These are phyloP conservation scores for Casuarina glauca DNA, from an alignment of 306 rosid genomes.

Conservation along the genomic window DNA sequence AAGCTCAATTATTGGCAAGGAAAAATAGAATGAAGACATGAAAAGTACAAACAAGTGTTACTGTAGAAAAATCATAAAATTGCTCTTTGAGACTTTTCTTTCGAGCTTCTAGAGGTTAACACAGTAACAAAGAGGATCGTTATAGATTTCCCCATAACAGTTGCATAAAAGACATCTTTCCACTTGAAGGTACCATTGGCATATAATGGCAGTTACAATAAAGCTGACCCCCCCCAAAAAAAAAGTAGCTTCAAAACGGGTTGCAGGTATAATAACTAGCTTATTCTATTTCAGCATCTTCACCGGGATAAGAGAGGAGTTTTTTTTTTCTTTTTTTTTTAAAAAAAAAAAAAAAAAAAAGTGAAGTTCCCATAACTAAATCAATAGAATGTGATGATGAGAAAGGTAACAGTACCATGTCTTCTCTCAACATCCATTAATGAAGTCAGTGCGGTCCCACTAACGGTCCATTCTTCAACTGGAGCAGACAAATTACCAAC, in stretches of 20 bases:
- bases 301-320: background rate
- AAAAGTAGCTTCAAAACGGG: background rate
- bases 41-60: background rate
- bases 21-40: background rate
- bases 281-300: background rate
- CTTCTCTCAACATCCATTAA: constrained; percentile 99
- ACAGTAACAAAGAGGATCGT: background rate
- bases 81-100: background rate
- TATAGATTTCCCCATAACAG: background rate
- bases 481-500: constrained; percentile 89
- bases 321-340: no score
- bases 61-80: background rate
- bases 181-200: background rate
- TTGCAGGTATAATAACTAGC: background rate
- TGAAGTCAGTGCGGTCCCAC: constrained; percentile 90
- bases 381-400: background rate
- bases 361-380: constrained; percentile 9
- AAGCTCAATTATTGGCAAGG: constrained; percentile 5
- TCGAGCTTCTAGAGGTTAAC: background rate
- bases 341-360: background rate
- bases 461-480: constrained; percentile 88
- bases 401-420: constrained; percentile 57
- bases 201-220: background rate
- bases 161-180: background rate
- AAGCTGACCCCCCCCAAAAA: background rate